Base-by-base conservation (phyloP, 805 yeast species). In the Ogataea dorogensis region DNA sequence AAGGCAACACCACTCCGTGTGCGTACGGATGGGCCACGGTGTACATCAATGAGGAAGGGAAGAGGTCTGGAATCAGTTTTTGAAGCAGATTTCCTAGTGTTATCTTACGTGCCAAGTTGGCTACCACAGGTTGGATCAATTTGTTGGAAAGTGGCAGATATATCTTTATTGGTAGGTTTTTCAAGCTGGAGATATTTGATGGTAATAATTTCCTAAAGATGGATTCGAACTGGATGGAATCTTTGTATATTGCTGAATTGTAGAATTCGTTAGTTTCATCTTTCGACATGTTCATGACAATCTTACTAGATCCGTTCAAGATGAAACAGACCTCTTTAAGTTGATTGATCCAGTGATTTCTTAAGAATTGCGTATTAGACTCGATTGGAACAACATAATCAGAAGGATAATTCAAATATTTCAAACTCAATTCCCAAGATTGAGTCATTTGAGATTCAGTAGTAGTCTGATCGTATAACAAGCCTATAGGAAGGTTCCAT, bases 301-400 rank as follows among this genome's bases (percentile, higher is more conserved):
- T 71, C 43, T 83, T 86, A 5, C 95, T 71, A n/a, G 77, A 73
- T 0, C 95, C 95, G 46, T 81, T 77, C 23, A 84, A 57, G 0
- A 87, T 75, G 51, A 71, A 86, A 50, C 87, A 78, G 4, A 87
- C 73, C 53, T 91, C 97, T 51, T 93, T 91, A 54, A 87, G 62
- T 41, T 79, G 87, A 54, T 91, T 88, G 42, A 79, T 63, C 81
- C 93, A 80, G 32, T 75, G 70, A 33, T 70, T 73, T 28, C 60
- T 68, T 40, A 77, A 46, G 9, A 67, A 53, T 7, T 22, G 49
- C 5, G 34, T 17, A 7, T 39, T 36, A 1, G 42, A 31, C 2
- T 49, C 50, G 2, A 59, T 36, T 30, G 75, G 67, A 10, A 75
- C 63, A 15, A 81, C 49, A 17, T 64, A 57, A 4, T 66, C 70